These are phyloP conservation scores for Dendryphion nanum DNA, from an alignment of 2,329 filamentous ascomycete genomes.

Conservation along the genomic window DNA sequence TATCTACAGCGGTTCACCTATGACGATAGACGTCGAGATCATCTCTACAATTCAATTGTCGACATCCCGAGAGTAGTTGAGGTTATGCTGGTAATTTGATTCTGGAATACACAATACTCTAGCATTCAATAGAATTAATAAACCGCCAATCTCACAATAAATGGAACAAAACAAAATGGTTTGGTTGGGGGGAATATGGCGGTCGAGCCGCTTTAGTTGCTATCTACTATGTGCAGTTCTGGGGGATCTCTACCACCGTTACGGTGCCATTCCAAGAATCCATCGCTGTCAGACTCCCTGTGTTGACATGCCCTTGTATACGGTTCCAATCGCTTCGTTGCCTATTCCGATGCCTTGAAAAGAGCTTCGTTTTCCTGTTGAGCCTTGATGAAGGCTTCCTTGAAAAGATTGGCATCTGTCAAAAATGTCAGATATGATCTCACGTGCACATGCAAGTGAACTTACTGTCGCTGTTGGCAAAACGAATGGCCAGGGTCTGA, in stretches of 20 bases:
- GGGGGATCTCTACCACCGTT: slow-evolving; percentile 29
- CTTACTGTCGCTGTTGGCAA: slow-evolving; percentile 93
- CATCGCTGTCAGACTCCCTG: slow-evolving; percentile 29
- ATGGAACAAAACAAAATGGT: too few species aligned
- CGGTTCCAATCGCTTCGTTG: slow-evolving; percentile 10
- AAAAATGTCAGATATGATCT: not conserved
- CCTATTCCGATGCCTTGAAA: slow-evolving; percentile 60
- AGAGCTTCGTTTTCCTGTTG: slow-evolving; percentile 93
- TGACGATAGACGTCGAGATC: too few species aligned
- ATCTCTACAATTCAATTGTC: too few species aligned
- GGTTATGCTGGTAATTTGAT: too few species aligned
- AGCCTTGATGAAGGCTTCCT: slow-evolving; percentile 95
- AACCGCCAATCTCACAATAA: too few species aligned
- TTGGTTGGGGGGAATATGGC: too few species aligned
- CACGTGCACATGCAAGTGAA: slow-evolving; percentile 27
- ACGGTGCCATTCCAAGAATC: slow-evolving; percentile 23
- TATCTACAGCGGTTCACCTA: too few species aligned
- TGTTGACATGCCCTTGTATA: slow-evolving; percentile 4
- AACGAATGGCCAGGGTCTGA: slow-evolving; percentile 92
- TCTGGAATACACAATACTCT: too few species aligned
- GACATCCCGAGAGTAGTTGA: too few species aligned
- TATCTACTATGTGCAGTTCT: slow-evolving; percentile 39
- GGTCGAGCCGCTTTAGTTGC: slow-evolving; percentile 26
- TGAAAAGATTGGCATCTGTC: slow-evolving; percentile 91
- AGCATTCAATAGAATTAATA: too few species aligned